Base-by-base conservation (phyloP, 371 early-diverging fungal genomes). In the Nematocida major region DNA sequence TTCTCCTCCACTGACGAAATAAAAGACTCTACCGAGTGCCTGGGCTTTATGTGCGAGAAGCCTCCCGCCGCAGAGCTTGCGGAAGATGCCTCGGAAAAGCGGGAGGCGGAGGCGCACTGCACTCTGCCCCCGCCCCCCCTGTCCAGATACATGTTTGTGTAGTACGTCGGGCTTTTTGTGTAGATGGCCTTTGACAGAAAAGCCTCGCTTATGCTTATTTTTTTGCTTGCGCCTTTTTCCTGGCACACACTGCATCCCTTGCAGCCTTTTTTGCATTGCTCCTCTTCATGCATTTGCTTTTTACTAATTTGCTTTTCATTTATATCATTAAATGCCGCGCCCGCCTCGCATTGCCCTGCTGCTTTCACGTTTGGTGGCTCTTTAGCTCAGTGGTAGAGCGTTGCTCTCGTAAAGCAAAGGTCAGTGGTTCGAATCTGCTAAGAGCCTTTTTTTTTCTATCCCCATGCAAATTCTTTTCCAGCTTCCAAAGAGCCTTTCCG, bases 381-480 rank as follows among this genome's bases (percentile, higher is more conserved):
- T 73, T 73, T 73, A 73, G 76, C 76, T 73, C 76, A 73, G 76
- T 7, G 76, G 76, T 63, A 73, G 76, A 73, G 76, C 76, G 76
- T 73, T 73, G 76, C 76, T 73, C 76, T 73, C 76, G 76, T 73
- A 73, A 73, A 73, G 76, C 76, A 73, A 73, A 73, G 76, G 76
- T 54, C 76, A 65, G 76, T 48, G 65, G 76, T 73, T 73, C 76
- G 62, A 73, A 49, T 63, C 76, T 63, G 76, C 65, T 65, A 73
- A 73, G 76, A 63, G 76, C 76, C 76, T 73, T 53, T 73, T 48
- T 61, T 73, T 63, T 50, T 50, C 43, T 48, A 24, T 66, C 40
- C 43, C 54, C 68, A 67, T 67, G 53, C 47, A 73, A 51, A 73
- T 63, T 59, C 39, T 73, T 42, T 39, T 73, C 18, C 76, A 73